phyloP scores from a whole-genome alignment of 2,329 filamentous ascomycete genomes.

The Pestalotiopsis fici region DNA sequence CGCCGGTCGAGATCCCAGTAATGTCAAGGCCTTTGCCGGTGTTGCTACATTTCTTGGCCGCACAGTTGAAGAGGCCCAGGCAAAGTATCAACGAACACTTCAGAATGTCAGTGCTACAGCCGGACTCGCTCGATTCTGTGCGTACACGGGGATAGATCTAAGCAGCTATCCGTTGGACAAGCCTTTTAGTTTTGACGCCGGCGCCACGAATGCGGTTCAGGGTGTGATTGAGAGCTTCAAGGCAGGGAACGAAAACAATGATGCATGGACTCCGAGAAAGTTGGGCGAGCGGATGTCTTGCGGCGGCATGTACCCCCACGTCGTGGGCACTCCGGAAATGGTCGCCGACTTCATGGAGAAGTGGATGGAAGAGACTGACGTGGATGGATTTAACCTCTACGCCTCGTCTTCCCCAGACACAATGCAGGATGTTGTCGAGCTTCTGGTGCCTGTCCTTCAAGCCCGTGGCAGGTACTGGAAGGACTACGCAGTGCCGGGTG shows the following conservation, averaged over 20 bases:
- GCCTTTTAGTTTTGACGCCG: background rate
- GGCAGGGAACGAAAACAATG: background rate
- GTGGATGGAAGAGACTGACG: background rate
- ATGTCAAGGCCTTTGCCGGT: background rate
- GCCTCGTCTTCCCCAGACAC: background rate
- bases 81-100: background rate
- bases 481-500: background rate
- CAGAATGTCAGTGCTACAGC: background rate
- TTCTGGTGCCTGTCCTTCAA: background rate
- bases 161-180: background rate
- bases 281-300: conserved; percentile 2
- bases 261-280: background rate
- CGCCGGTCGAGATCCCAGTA: background rate
- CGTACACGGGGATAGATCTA: background rate
- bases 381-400: background rate
- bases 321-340: background rate
- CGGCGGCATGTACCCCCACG: background rate
- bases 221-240: background rate
- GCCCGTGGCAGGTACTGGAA: background rate
- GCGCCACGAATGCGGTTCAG: background rate
- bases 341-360: background rate
- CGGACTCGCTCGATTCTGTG: background rate
- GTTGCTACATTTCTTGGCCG: background rate
- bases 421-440: background rate
- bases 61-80: background rate